Evolutionary conservation across 495 filamentous ascomycete species (phyloP).

Genomic region (Chlorociboria aeruginascens): DNA sequence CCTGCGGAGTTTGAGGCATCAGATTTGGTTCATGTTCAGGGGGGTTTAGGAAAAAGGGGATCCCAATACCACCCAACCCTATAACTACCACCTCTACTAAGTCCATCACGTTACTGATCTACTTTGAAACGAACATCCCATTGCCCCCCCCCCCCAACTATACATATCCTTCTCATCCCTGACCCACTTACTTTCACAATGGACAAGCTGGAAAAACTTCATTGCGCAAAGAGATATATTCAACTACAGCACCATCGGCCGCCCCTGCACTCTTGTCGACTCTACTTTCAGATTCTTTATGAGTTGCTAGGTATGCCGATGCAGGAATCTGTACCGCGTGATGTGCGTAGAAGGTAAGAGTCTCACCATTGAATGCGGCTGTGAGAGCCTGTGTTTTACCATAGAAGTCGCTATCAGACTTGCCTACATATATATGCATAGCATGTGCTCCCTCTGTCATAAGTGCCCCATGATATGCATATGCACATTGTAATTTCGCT

Average conservation of each 20-base stretch:
- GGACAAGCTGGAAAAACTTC: too few species aligned
- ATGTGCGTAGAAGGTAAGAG: conserved; percentile 5
- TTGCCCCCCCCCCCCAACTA: too few species aligned
- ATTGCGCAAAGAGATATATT: too few species aligned
- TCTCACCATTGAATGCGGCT: conserved; percentile 7
- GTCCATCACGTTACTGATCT: too few species aligned
- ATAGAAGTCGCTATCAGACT: conserved; percentile 4
- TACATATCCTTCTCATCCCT: too few species aligned
- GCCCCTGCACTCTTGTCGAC: background rate
- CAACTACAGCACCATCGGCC: background rate
- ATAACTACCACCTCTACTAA: too few species aligned
- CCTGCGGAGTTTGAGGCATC: too few species aligned
- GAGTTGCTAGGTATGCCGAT: background rate
- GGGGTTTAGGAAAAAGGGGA: too few species aligned
- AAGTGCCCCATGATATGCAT: conserved; percentile 8
- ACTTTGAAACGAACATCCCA: too few species aligned
- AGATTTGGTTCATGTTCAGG: too few species aligned
- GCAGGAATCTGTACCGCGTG: conserved; percentile 1
- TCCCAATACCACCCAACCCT: too few species aligned
- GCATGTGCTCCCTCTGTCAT: conserved; percentile 8
- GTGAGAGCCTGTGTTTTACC: conserved; percentile 7
- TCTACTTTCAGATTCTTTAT: background rate
- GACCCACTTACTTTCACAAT: too few species aligned
- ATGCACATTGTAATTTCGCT: conserved; percentile 9
- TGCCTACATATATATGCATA: conserved; percentile 7